phyloP scores from a whole-genome alignment of 139 green algal species.

The Astrephomene gubernaculifera region DNA sequence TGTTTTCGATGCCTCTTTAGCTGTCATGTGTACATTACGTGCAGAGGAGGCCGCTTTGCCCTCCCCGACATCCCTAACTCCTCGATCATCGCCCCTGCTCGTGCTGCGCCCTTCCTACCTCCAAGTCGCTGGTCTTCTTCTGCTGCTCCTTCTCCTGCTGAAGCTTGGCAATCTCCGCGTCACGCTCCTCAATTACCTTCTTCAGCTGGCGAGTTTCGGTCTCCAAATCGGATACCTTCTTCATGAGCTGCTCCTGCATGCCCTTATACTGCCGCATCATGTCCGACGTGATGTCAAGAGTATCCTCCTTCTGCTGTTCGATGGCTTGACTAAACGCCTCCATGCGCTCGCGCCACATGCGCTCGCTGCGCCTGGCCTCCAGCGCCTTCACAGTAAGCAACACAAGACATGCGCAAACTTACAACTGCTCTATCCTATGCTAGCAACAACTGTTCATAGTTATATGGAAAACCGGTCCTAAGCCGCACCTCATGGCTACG shows the following conservation, averaged over 20 bases:
- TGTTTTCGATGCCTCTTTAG: too few relatives aligned
- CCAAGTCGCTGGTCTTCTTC: slow-evolving; percentile 53
- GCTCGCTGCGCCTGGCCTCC: slow-evolving; percentile 59
- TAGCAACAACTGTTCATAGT: too few relatives aligned
- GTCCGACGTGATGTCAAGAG: slow-evolving; percentile 67
- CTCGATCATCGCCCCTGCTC: too few relatives aligned
- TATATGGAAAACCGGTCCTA: too few relatives aligned
- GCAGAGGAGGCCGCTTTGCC: too few relatives aligned
- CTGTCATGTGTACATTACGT: too few relatives aligned
- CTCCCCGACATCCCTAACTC: too few relatives aligned
- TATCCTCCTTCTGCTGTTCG: slow-evolving; percentile 67
- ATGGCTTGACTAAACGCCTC: slow-evolving; percentile 50
- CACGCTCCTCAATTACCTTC: slow-evolving; percentile 43
- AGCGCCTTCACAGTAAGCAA: slow-evolving; percentile 54
- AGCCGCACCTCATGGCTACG: slow-evolving; percentile 58
- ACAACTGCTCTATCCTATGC: too few relatives aligned
- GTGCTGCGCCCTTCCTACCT: too few relatives aligned
- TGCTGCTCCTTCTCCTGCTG: slow-evolving; percentile 50
- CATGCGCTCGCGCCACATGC: slow-evolving; percentile 63
- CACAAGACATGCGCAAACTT: background rate
- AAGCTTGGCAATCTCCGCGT: slow-evolving; percentile 48
- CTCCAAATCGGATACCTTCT: slow-evolving; percentile 56
- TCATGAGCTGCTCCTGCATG: slow-evolving; percentile 63
- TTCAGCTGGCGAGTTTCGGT: slow-evolving; percentile 40
- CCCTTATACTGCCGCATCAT: slow-evolving; percentile 71